Percentiles rank a stretch among this genome's conserved stretches.
phyloP scores from a whole-genome alignment of 768 basidiomycete species.

The Thelephora aurantiotincta region DNA sequence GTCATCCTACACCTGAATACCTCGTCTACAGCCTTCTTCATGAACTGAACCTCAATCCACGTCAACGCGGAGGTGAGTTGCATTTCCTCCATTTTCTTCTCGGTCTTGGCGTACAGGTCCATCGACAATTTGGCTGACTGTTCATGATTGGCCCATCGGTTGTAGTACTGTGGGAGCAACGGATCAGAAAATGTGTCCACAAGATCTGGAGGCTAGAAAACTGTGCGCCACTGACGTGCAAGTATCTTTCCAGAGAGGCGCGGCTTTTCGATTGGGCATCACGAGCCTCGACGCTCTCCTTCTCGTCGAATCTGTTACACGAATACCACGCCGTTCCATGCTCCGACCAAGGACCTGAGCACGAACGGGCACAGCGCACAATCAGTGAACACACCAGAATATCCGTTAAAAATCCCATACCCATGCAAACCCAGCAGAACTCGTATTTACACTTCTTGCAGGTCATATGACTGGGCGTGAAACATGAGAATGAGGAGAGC shows the following conservation, averaged over 20 bases:
- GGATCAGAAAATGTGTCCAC: too few species aligned
- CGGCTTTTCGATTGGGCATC: conserved; percentile 86
- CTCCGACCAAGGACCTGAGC: conserved; percentile 81
- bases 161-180: conserved; percentile 50
- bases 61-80: conserved; percentile 83
- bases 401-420: conserved; percentile 17
- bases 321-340: conserved; percentile 98
- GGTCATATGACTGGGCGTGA: conserved; percentile 79
- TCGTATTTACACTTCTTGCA: conserved; percentile 99
- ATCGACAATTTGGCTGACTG: conserved; percentile 95
- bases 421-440: conserved; percentile 99
- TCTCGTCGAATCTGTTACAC: conserved; percentile 95
- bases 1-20: conserved; percentile 84
- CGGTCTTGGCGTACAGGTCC: conserved; percentile 86
- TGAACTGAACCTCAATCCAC: conserved; percentile 99
- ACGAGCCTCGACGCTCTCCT: conserved; percentile 72
- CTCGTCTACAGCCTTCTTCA: conserved; percentile 95
- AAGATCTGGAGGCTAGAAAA: too few species aligned
- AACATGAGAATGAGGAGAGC: background rate
- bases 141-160: conserved; percentile 98
- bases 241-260: conserved; percentile 86
- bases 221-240: conserved; percentile 53
- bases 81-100: conserved; percentile 99
- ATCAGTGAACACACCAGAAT: conserved; percentile 12
- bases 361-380: too few species aligned